phyloP scores from a whole-genome alignment of 495 filamentous ascomycete species.

The Penicillium tannophilum region DNA sequence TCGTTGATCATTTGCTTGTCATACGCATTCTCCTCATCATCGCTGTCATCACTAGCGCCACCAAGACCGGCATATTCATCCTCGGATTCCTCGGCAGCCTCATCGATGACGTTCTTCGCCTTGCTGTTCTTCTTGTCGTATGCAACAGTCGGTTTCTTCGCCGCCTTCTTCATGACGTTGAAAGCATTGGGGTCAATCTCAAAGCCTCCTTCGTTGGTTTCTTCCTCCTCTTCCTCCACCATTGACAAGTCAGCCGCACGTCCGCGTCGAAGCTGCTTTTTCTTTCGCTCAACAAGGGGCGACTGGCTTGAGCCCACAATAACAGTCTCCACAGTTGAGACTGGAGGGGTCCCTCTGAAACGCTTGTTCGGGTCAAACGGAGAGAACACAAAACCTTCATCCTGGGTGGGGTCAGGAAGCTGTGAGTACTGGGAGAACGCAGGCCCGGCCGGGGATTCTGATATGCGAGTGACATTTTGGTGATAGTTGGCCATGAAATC shows the following conservation, averaged over 20 bases:
- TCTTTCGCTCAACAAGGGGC: constrained; percentile 59
- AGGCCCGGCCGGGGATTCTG: constrained; percentile 45
- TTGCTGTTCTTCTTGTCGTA: constrained; percentile 89
- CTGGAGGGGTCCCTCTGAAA: constrained; percentile 60
- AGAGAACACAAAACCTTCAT: constrained; percentile 72
- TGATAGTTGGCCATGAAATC: constrained; percentile 36
- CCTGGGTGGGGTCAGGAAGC: constrained; percentile 80
- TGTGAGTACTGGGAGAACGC: constrained; percentile 61
- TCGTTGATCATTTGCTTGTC: constrained; percentile 89
- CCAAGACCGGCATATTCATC: constrained; percentile 97
- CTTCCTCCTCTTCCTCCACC: constrained; percentile 44
- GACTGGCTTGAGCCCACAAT: constrained; percentile 58
- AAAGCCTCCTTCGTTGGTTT: constrained; percentile 31
- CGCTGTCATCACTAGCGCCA: constrained; percentile 85
- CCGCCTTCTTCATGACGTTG: constrained; percentile 73
- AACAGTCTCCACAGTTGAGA: constrained; percentile 72
- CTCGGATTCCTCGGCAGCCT: constrained; percentile 95
- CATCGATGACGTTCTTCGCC: constrained; percentile 83
- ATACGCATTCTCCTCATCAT: constrained; percentile 67
- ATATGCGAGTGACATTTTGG: constrained; percentile 38
- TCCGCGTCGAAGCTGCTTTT: constrained; percentile 58
- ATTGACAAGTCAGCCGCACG: constrained; percentile 32
- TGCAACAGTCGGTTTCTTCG: constrained; percentile 52
- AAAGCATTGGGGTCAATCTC: constrained; percentile 63
- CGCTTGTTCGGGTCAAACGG: constrained; percentile 57